Evolutionary conservation across 768 basidiomycete species (phyloP).

Genomic region (Amanita molliuscula): DNA sequence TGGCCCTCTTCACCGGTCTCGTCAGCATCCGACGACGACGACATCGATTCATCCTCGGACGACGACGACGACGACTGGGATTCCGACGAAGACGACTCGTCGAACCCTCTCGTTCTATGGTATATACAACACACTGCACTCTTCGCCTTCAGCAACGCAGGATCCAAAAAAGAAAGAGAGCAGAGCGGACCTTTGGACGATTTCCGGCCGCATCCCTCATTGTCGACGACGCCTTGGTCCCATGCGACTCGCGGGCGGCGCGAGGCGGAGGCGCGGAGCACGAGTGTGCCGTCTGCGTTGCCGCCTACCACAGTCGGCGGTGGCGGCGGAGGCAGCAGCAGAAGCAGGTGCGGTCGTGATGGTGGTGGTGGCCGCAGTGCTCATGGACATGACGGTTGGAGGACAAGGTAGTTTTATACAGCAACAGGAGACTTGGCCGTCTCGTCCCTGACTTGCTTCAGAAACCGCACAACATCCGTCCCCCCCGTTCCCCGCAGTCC

Average conservation of each 20-base stretch:
- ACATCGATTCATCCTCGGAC: neutral
- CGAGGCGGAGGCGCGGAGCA: constrained; percentile 42
- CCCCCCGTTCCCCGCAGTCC: constrained; percentile 69
- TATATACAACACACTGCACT: constrained; percentile 88
- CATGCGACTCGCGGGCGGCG: constrained; percentile 59
- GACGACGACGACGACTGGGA: constrained; percentile 34
- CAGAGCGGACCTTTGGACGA: constrained; percentile 78
- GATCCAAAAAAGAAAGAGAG: neutral
- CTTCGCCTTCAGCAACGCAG: neutral
- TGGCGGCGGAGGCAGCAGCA: neutral
- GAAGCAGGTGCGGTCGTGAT: neutral
- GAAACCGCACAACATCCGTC: constrained; percentile 65
- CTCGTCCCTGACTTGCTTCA: constrained; percentile 62
- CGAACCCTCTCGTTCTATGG: constrained; percentile 69
- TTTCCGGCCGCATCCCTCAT: constrained; percentile 83
- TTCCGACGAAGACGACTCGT: constrained; percentile 77
- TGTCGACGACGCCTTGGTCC: constrained; percentile 82
- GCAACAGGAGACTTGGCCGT: neutral
- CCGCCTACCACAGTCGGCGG: no score
- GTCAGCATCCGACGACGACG: neutral
- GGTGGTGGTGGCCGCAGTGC: neutral
- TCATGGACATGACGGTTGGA: no score
- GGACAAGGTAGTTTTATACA: no score
- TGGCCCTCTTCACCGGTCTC: neutral
- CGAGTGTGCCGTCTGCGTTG: constrained; percentile 33